phyloP scores from a whole-genome alignment of 2,329 filamentous ascomycete genomes.

The Aspergillus latus region DNA sequence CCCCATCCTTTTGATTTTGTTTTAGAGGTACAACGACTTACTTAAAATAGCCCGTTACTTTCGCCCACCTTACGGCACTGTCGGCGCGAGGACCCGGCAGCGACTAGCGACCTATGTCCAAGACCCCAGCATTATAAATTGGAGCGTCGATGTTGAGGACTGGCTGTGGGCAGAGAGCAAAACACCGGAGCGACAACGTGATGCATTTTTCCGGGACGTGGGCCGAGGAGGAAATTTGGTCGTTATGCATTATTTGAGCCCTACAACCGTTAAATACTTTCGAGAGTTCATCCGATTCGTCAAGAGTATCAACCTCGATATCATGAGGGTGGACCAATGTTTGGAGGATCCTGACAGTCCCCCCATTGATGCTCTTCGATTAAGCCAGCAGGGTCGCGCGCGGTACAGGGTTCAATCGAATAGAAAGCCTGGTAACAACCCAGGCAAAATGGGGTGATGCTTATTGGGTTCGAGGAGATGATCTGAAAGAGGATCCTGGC shows the following conservation, averaged over 20 bases:
- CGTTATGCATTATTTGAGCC: constrained; percentile 69
- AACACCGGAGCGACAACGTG: constrained; percentile 66
- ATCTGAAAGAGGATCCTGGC: background rate
- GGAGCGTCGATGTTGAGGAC: constrained; percentile 70
- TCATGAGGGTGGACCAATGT: constrained; percentile 68
- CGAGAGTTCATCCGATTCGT: constrained; percentile 64
- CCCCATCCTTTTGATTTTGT: background rate
- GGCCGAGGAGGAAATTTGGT: constrained; percentile 63
- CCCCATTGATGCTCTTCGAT: constrained; percentile 7
- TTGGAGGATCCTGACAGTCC: constrained; percentile 55
- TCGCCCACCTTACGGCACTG: constrained; percentile 67
- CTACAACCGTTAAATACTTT: constrained; percentile 63
- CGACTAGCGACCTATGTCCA: constrained; percentile 55
- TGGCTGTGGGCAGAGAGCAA: constrained; percentile 64
- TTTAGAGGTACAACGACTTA: background rate
- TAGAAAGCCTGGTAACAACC: background rate
- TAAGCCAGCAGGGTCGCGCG: background rate
- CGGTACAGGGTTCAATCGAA: constrained; percentile 5
- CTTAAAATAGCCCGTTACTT: constrained; percentile 55
- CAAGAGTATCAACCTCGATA: constrained; percentile 62
- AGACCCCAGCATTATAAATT: constrained; percentile 62
- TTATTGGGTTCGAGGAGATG: background rate
- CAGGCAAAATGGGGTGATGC: background rate
- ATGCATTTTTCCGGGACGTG: constrained; percentile 64
- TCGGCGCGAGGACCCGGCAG: constrained; percentile 66